Evolutionary conservation across 2,329 filamentous ascomycete genomes (phyloP), one percentile per base, ranked within the genome.

Genomic region (Colletotrichum aenigma): DNA sequence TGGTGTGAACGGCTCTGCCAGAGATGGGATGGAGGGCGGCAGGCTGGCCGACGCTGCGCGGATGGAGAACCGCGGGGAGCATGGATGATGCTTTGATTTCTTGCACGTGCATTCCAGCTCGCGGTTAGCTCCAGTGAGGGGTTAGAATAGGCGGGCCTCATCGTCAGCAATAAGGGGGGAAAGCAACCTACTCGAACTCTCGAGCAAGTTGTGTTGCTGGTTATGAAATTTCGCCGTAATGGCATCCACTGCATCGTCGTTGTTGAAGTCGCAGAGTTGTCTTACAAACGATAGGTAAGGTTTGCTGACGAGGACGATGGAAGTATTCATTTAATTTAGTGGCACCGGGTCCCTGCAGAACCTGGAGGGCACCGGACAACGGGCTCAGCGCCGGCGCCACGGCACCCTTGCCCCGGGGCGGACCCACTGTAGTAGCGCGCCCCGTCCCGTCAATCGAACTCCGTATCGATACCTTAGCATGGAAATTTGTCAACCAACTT

Each of bases 61-160:
- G 43, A 52, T 3, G 21, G 13, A 62, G 32, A 52, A 38, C 43
- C 43, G 43, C 70, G 18, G 21, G 55, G 61, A 48, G 62, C 69
- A 75, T 72, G 69, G 69, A 75, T 75, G 69, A 70, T 66, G 62
- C 69, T 30, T 28, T 61, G 69, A 72, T 62, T n/a, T 24, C 48
- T 30, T 64, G 70, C 56, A 73, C 56, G 56, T 73, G 70, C 68
- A 28, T 56, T n/a, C 12, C n/a, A 70, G 36, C 34, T 61, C 32
- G 26, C 18, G n/a, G 56, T 48, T 43, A 43, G 26, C 21, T 21
- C 66, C 18, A n/a, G 58, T 60, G 26, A 24, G 55, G 34, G 34
- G 55, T 24, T 24, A 15, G 30, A 34, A 21, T 48, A n/a, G 43
- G 10, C 10, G 18, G 43, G 10, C 43, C 2, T 48, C 43, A 21